These are phyloP conservation scores for Lachnellula subtilissima DNA, from an alignment of 2,329 filamentous ascomycete species.

Conservation along the genomic window DNA sequence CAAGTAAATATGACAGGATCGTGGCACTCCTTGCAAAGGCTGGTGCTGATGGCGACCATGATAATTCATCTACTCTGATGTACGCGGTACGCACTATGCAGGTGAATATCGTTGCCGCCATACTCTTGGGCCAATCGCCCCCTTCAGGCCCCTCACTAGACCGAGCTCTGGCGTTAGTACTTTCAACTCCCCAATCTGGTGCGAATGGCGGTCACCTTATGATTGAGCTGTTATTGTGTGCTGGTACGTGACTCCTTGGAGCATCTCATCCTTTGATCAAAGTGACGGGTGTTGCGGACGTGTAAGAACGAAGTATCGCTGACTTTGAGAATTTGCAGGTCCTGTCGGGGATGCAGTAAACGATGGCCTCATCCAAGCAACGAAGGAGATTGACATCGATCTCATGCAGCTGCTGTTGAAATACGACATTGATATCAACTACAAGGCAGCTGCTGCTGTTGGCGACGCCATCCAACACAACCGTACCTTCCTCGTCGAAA, in stretches of 20 bases:
- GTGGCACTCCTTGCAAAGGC: constrained; percentile 8
- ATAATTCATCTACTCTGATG: constrained; percentile 48
- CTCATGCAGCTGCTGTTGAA: constrained; percentile 49
- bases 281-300: too few relatives aligned
- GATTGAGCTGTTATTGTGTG: constrained; percentile 53
- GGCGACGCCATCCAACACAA: constrained; percentile 31
- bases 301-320: too few relatives aligned
- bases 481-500: constrained; percentile 9
- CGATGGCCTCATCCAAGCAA: constrained; percentile 14
- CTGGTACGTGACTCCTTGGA: constrained; percentile 33
- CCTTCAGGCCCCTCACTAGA: constrained; percentile 45
- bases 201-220: constrained; percentile 47
- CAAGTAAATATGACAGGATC: background rate
- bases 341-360: constrained; percentile 42
- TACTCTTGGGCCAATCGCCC: constrained; percentile 49
- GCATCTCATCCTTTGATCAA: too few relatives aligned
- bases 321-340: too few relatives aligned
- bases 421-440: constrained; percentile 50
- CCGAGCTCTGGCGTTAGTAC: constrained; percentile 40
- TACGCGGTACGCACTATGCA: constrained; percentile 44
- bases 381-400: constrained; percentile 13
- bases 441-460: constrained; percentile 35
- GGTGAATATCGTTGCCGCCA: constrained; percentile 50
- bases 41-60: constrained; percentile 47
- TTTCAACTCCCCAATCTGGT: constrained; percentile 40